phyloP scores from a whole-genome alignment of 768 basidiomycete species.

The Amanita inopinata region DNA sequence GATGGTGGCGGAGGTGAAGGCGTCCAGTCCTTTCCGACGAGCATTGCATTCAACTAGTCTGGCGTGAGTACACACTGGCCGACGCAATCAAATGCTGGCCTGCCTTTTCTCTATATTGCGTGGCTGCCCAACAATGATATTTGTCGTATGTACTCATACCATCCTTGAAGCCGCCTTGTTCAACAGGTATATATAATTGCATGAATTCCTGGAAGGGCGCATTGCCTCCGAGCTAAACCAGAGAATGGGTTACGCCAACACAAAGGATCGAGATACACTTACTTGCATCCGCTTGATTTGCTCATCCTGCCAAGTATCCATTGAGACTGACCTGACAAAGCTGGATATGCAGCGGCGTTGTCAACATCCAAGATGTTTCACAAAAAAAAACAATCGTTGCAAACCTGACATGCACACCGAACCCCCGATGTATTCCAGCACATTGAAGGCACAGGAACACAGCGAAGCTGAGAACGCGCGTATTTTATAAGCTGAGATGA shows the following conservation, averaged over 20 bases:
- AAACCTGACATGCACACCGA: conserved; percentile 88
- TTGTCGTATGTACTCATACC: conserved; percentile 58
- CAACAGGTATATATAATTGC: conserved; percentile 52
- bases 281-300: conserved; percentile 90
- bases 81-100: conserved; percentile 8
- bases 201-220: conserved; percentile 73
- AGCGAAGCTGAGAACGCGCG: conserved; percentile 36
- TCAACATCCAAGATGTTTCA: conserved; percentile 15
- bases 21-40: conserved; percentile 73
- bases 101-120: conserved; percentile 93
- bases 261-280: conserved; percentile 11
- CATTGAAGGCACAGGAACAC: conserved; percentile 90
- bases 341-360: conserved; percentile 30
- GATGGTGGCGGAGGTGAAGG: conserved; percentile 60
- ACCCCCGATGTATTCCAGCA: conserved; percentile 75
- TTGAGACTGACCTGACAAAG: conserved; percentile 88
- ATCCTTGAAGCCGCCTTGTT: conserved; percentile 62
- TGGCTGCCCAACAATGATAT: conserved; percentile 90
- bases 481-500: conserved; percentile 9
- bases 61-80: conserved; percentile 14
- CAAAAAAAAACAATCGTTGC: conserved; percentile 14
- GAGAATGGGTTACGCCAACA: conserved; percentile 7
- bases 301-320: conserved; percentile 94
- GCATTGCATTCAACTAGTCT: conserved; percentile 61
- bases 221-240: conserved; percentile 75